phyloP scores from a whole-genome alignment of 805 yeast species.

The Lipomyces chichibuensis region DNA sequence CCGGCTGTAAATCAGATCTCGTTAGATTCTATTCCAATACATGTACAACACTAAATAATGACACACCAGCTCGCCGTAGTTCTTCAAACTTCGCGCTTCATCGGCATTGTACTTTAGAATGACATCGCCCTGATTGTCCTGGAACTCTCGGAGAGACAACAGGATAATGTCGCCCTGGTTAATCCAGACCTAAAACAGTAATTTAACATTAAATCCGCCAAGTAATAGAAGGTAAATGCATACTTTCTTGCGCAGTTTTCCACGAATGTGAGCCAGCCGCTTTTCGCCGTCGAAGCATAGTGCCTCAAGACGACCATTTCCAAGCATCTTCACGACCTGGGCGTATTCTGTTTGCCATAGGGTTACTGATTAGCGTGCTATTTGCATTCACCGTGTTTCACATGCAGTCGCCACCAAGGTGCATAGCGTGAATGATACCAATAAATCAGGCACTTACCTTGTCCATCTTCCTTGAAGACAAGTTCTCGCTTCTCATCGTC shows the following conservation, averaged over 20 bases:
- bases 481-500: slow-evolving; percentile 93
- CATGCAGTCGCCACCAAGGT: not conserved
- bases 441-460: slow-evolving; percentile 44
- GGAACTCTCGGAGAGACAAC: slow-evolving; percentile 96
- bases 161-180: slow-evolving; percentile 96
- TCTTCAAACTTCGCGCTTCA: slow-evolving; percentile 95
- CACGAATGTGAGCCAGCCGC: slow-evolving; percentile 98
- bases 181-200: slow-evolving; percentile 70
- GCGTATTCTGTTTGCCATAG: slow-evolving; percentile 69
- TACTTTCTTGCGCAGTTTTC: slow-evolving; percentile 98
- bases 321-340: slow-evolving; percentile 96
- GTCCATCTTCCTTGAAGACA: slow-evolving; percentile 89
- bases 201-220: not conserved
- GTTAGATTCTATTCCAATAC: not conserved
- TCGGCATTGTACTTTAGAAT: slow-evolving; percentile 95
- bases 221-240: not conserved
- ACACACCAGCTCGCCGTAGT: slow-evolving; percentile 76
- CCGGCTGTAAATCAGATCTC: slow-evolving; percentile 57
- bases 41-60: not conserved
- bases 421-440: not conserved
- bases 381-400: not conserved
- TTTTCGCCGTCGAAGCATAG: slow-evolving; percentile 90
- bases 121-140: slow-evolving; percentile 97
- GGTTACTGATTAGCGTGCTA: not conserved
- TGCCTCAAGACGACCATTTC: slow-evolving; percentile 96